phyloP scores from a whole-genome alignment of 306 rosid genomes.

The Quercus berberidifolia region DNA sequence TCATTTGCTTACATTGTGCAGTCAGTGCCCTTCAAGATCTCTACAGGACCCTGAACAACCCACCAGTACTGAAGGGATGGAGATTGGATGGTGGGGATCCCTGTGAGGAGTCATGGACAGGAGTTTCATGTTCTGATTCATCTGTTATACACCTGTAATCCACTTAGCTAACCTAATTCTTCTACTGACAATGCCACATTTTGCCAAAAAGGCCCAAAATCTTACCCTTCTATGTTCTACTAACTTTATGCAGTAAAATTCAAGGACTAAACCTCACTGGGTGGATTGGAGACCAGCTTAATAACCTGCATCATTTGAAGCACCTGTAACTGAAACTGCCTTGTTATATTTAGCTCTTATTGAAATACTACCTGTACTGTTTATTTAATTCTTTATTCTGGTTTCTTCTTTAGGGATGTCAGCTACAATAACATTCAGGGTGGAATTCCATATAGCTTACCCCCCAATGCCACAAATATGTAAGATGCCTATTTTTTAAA shows the following conservation, averaged over 20 bases:
- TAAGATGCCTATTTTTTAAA: conserved; percentile 30
- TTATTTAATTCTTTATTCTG: conserved; percentile 19
- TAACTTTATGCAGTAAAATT: conserved; percentile 52
- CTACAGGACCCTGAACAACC: conserved; percentile 54
- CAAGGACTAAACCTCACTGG: conserved; percentile 78
- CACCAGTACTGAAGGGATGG: conserved; percentile 66
- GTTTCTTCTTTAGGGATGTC: conserved; percentile 58
- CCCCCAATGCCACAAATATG: conserved; percentile 87
- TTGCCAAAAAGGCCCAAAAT: too few species aligned
- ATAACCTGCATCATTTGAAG: conserved; percentile 61
- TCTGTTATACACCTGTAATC: conserved; percentile 80
- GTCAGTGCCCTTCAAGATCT: conserved; percentile 63
- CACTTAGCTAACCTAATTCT: not conserved
- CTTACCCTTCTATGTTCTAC: not conserved
- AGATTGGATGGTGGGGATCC: conserved; percentile 62
- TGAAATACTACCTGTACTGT: not conserved
- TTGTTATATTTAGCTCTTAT: not conserved
- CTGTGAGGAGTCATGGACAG: conserved; percentile 82
- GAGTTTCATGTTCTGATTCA: conserved; percentile 75
- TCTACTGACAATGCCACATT: too few species aligned
- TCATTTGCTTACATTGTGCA: conserved; percentile 21
- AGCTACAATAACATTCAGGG: conserved; percentile 72
- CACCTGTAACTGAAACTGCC: conserved; percentile 39
- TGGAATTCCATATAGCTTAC: conserved; percentile 64
- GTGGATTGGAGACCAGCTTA: conserved; percentile 54